A percentile compares a stretch with the other conserved stretches of the same genome.
These are phyloP conservation scores for Penicillium griseofulvum DNA, from an alignment of 2,329 filamentous ascomycete species.

Conservation along the genomic window DNA sequence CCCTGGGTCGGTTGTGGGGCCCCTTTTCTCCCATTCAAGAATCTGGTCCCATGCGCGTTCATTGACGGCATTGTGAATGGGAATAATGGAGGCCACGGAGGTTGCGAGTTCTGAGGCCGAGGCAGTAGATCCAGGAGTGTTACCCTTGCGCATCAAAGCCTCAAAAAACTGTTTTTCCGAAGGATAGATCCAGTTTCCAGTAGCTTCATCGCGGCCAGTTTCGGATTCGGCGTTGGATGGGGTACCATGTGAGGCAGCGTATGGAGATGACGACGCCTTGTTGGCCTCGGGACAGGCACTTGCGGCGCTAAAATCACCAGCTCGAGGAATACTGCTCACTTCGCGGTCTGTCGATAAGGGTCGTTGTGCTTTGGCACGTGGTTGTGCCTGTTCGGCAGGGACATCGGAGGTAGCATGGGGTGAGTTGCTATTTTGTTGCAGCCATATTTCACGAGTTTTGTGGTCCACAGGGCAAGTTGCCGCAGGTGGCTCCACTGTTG, in stretches of 20 bases:
- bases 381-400: conserved; percentile 27
- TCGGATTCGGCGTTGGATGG: conserved; percentile 77
- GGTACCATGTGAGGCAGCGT: conserved; percentile 31
- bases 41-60: conserved; percentile 95
- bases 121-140: conserved; percentile 57
- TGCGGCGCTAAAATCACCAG: conserved; percentile 33
- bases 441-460: conserved; percentile 83
- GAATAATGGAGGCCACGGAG: conserved; percentile 90
- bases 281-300: conserved; percentile 22
- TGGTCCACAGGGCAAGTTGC: conserved; percentile 82
- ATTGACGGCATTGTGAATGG: conserved; percentile 98
- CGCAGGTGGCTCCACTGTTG: conserved; percentile 26
- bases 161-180: conserved; percentile 98
- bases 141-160: conserved; percentile 89
- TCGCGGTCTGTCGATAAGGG: conserved; percentile 66
- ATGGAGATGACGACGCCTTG: conserved; percentile 27
- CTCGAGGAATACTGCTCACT: conserved; percentile 75
- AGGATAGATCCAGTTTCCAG: conserved; percentile 96
- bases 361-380: conserved; percentile 31
- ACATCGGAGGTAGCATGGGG: conserved; percentile 33
- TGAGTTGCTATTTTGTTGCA: conserved; percentile 53
- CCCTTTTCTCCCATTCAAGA: conserved; percentile 78
- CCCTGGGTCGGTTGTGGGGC: conserved; percentile 52
- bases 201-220: conserved; percentile 64
- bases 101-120: conserved; percentile 49